Base-by-base conservation (phyloP, 2,329 filamentous ascomycete species). In the Aspergillus fumigatiaffinis region DNA sequence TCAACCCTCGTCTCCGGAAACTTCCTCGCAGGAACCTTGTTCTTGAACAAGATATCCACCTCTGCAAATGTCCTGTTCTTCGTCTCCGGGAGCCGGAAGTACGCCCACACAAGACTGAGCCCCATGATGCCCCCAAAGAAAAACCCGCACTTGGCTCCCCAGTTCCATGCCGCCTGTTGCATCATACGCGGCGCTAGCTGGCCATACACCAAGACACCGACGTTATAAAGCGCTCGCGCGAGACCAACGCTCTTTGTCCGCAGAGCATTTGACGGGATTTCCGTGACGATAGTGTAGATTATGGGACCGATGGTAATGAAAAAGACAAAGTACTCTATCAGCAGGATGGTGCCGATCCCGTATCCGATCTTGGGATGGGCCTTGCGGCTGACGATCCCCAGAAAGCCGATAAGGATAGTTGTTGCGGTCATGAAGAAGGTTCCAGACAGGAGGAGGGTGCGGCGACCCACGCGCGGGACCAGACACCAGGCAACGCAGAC, bases 231-330 rank as follows among this genome's bases (percentile, higher is more conserved):
- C 50, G 73, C 76, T 10, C 81, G 75, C 2, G 80, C 78, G 29
- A 84, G 71, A 6, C 80, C 80, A n/a, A 83, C 79, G 0, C 80
- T 81, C 71, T 84, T 83, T 9, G 77, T 73, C 57, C 81, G 79
- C 29, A 84, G 76, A 6, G 81, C 74, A 0, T 79, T 81, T 0
- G 80, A 82, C 0, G 79, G 80, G 3, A 82, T 70, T 63, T 84
- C 82, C 0, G 80, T 78, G 26, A 82, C 71, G 32, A 84, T 67
- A 0, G 77, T 76, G 65, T 82, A 84, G 3, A 77, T 80, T 8
- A 83, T 75, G 1, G 81, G 81, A 0, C 82, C 82, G n/a, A 84
- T 77, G 2, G 78, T 79, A 56, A 78, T 75, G 69, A 80, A 80
- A 66, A 83, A 84, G 5, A 78, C 73, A 53, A 84, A 81, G 53